Conservation (phyloP, 306 rosid species). For the Castanospermum australe region DNA sequence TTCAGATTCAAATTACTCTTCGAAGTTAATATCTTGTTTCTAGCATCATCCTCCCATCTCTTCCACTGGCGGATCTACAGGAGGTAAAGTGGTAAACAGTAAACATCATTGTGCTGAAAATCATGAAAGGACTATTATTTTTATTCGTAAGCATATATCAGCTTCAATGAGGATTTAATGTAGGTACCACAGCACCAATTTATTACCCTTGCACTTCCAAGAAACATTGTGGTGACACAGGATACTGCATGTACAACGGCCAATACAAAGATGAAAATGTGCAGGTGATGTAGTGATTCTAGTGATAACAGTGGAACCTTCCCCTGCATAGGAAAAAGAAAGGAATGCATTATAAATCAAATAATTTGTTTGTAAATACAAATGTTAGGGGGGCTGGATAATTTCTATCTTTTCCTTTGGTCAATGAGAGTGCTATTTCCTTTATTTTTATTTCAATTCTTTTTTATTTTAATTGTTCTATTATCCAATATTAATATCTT, state of each 20-base stretch:
- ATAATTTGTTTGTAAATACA: neutral
- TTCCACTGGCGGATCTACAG: conserved; percentile 74
- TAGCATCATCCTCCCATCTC: conserved; percentile 57
- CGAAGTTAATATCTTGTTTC: neutral
- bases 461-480: neutral
- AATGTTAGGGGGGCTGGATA: neutral
- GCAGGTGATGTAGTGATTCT: conserved; percentile 88
- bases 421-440: neutral
- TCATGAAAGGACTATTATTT: conserved; percentile 17
- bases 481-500: neutral
- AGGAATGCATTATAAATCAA: neutral
- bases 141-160: neutral
- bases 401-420: neutral
- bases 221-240: conserved; percentile 77
- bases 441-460: neutral
- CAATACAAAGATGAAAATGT: conserved; percentile 86
- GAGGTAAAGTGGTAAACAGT: conserved; percentile 1
- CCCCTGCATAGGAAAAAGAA: conserved; percentile 56
- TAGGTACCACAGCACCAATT: neutral
- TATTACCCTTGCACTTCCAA: conserved; percentile 73
- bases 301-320: conserved; percentile 70
- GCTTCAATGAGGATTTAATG: conserved; percentile 3
- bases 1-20: conserved; percentile 32
- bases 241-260: conserved; percentile 80
- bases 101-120: conserved; percentile 24